Percentiles rank a stretch among this genome's conserved stretches.
phyloP scores from a whole-genome alignment of 345 rosid genomes.

The Reutealis trisperma region DNA sequence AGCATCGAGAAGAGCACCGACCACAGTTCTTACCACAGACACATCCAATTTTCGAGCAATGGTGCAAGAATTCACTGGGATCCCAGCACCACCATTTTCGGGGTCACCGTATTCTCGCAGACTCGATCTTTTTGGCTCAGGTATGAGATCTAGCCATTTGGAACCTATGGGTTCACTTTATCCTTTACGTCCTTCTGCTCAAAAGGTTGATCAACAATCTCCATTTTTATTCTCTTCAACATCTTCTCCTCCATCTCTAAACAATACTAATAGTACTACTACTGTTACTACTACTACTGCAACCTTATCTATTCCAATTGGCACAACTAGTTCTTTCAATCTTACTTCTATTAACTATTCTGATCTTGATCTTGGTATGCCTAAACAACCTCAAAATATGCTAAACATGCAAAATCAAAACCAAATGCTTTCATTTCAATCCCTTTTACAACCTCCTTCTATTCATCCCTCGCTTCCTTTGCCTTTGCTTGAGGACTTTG shows the following conservation, averaged over 20 bases:
- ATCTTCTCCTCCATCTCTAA: conserved; percentile 6
- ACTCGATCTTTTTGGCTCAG: conserved; percentile 59
- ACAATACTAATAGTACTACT: conserved; percentile 17
- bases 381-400: conserved; percentile 34
- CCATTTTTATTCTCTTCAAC: conserved; percentile 34
- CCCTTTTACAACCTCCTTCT: conserved; percentile 31
- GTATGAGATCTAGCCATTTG: conserved; percentile 36
- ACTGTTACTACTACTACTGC: conserved; percentile 6
- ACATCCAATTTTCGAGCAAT: conserved; percentile 85
- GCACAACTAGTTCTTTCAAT: conserved; percentile 21
- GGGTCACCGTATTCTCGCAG: conserved; percentile 59
- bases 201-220: conserved; percentile 42
- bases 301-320: conserved; percentile 12
- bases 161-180: conserved; percentile 41
- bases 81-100: conserved; percentile 77
- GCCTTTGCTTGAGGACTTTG: conserved; percentile 40
- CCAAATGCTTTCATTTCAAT: conserved; percentile 36
- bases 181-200: conserved; percentile 58
- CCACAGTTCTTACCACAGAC: conserved; percentile 88
- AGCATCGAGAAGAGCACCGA: conserved; percentile 87
- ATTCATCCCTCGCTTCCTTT: conserved; percentile 24
- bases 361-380: conserved; percentile 36
- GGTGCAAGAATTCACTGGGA: conserved; percentile 97
- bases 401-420: conserved; percentile 39
- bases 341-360: conserved; percentile 37